phyloP scores from a whole-genome alignment of 345 rosid genomes.

The Pistacia integerrima region DNA sequence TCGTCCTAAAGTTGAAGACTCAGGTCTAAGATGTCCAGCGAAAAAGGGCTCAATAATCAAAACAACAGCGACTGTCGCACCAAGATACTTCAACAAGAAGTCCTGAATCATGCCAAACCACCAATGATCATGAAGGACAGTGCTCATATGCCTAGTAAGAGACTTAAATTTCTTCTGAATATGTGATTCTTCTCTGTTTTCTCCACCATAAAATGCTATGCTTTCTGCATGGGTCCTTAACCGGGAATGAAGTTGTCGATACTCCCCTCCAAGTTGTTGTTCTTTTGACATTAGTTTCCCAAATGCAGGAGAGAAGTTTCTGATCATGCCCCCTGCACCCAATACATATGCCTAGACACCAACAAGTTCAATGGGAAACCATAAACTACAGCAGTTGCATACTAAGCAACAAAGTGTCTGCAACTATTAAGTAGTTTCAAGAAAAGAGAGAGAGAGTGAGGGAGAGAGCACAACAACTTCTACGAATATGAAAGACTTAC shows the following conservation, averaged over 20 bases:
- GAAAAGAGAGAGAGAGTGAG: background rate
- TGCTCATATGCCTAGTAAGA: slow-evolving; percentile 71
- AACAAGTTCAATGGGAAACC: slow-evolving; percentile 20
- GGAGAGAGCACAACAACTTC: background rate
- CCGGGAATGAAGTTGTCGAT: slow-evolving; percentile 93
- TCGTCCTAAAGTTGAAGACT: slow-evolving; percentile 85
- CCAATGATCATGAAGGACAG: slow-evolving; percentile 94
- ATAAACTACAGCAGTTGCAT: slow-evolving; percentile 8
- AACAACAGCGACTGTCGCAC: slow-evolving; percentile 92
- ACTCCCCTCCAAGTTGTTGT: slow-evolving; percentile 99
- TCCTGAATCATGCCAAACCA: slow-evolving; percentile 99
- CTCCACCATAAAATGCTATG: slow-evolving; percentile 98
- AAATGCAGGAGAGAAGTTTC: slow-evolving; percentile 93
- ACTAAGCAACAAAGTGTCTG: background rate
- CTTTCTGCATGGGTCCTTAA: slow-evolving; percentile 98
- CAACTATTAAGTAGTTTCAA: slow-evolving; percentile 1
- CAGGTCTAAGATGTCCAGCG: slow-evolving; percentile 87
- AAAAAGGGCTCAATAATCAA: slow-evolving; percentile 98
- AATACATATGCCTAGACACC: slow-evolving; percentile 77
- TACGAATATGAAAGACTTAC: slow-evolving; percentile 42
- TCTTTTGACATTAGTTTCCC: slow-evolving; percentile 91
- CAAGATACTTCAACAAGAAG: slow-evolving; percentile 92
- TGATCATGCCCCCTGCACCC: slow-evolving; percentile 85
- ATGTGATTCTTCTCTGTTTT: slow-evolving; percentile 84
- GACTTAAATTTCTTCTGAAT: slow-evolving; percentile 81